phyloP scores from a whole-genome alignment of 2,329 filamentous ascomycete genomes.

The Beauveria rudraprayagi region DNA sequence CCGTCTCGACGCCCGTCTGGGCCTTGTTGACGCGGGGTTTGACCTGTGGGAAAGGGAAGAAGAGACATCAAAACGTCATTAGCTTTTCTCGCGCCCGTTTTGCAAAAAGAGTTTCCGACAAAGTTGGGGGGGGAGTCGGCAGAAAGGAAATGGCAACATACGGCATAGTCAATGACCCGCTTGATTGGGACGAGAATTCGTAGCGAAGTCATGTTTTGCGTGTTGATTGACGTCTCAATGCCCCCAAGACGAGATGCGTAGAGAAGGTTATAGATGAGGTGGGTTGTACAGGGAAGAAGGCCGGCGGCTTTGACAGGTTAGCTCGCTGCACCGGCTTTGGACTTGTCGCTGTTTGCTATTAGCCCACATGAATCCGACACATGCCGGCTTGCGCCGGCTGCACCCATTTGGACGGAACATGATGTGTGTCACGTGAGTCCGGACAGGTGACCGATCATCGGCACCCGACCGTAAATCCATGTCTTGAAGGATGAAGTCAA shows the following conservation, averaged over 20 bases:
- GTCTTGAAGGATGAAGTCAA: background rate
- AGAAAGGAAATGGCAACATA: conserved; percentile 32
- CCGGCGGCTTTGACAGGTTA: background rate
- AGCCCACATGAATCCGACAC: conserved; percentile 1
- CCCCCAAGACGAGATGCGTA: conserved; percentile 16
- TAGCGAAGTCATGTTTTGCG: conserved; percentile 48
- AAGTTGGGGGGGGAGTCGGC: background rate
- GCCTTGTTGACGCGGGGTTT: conserved; percentile 63
- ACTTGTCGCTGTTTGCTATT: background rate
- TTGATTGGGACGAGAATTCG: conserved; percentile 75
- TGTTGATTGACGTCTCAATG: conserved; percentile 17
- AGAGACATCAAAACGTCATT: background rate
- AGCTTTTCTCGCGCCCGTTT: background rate
- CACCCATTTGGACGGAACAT: conserved; percentile 27
- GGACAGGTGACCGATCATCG: conserved; percentile 8
- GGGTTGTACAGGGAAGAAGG: conserved; percentile 4
- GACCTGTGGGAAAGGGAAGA: conserved; percentile 36
- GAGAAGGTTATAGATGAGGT: conserved; percentile 11
- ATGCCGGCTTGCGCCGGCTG: conserved; percentile 37
- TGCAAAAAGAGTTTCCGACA: background rate
- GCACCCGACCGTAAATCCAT: conserved; percentile 6
- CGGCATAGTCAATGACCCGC: conserved; percentile 81
- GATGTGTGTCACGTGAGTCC: conserved; percentile 26
- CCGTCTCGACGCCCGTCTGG: conserved; percentile 81
- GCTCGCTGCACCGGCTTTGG: background rate